Evolutionary conservation across 1,284 basidiomycete genomes (phyloP), one percentile per base, ranked within the genome.

Genomic region (Microbotryum silenes-acaulis): DNA sequence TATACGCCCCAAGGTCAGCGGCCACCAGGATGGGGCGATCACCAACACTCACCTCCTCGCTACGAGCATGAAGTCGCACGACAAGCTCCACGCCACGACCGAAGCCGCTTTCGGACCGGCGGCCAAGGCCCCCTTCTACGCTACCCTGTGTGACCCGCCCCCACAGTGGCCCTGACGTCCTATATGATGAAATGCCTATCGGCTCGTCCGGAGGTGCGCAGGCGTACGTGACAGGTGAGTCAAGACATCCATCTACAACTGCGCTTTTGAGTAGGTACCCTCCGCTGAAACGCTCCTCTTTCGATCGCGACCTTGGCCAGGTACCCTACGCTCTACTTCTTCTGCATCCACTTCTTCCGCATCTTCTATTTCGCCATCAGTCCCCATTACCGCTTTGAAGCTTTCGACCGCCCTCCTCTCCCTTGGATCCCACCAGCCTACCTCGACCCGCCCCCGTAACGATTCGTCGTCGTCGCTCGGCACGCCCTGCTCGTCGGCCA

Each of bases 1-100:
- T 56, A 42, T 56, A 23, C 42, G 54, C 54, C 54, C 54, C 54
- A 56, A 37, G 54, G 45, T 44, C 45, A 25, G 37, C 54, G 54
- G 54, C 42, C 25, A 44, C 23, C 44, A 45, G 33, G 44, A 42
- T 45, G 54, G 54, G 54, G 54, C 54, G 7, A 33, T 42, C n/a
- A 27, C 29, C 25, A 29, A 16, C 20, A 49, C 25, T 16, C 12
- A 21, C 25, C 25, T n/a, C 54, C 23, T n/a, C 54, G 46, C 37
- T 56, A 42, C 46, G 25, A 56, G 54, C 54, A 37, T 44, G 37
- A 56, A 10, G 54, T 23, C 54, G 37, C 23, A 25, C 54, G 54
- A 44, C 54, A 45, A 44, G 33, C 44, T 56, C 23, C 25, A 42
- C n/a, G 21, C 27, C 25, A 20, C 54, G 33, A 27, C 44, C 31